Evolutionary conservation across 768 basidiomycete genomes (phyloP).

Genomic region (Lepiota brunneoincarnata): DNA sequence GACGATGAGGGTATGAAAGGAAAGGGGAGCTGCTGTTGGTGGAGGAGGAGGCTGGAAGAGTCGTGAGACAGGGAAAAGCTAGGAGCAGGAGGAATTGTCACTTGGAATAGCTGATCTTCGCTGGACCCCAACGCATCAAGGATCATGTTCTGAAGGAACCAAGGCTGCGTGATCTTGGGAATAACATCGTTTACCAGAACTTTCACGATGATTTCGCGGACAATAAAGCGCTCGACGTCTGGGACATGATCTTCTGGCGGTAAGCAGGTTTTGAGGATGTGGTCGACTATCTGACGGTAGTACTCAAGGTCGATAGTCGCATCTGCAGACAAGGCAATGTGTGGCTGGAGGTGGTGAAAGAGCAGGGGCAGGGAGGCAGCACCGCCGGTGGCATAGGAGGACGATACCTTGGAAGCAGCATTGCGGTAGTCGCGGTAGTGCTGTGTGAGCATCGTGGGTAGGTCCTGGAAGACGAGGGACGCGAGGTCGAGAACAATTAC

Average conservation of each 20-base stretch:
- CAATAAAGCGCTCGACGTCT: slow-evolving; percentile 75
- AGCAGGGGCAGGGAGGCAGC: slow-evolving; percentile 60
- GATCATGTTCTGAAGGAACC: slow-evolving; percentile 80
- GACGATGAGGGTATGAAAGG: slow-evolving; percentile 58
- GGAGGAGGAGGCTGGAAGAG: slow-evolving; percentile 22
- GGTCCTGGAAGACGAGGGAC: slow-evolving; percentile 55
- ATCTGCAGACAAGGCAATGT: slow-evolving; percentile 71
- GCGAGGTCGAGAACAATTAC: slow-evolving; percentile 53
- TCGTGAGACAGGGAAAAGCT: neutral
- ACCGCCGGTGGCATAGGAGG: slow-evolving; percentile 70
- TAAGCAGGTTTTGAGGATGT: slow-evolving; percentile 68
- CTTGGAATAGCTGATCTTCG: slow-evolving; percentile 18
- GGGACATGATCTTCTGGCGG: slow-evolving; percentile 78
- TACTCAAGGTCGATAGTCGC: slow-evolving; percentile 74
- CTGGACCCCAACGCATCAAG: slow-evolving; percentile 62
- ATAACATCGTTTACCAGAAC: slow-evolving; percentile 67
- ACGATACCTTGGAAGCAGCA: slow-evolving; percentile 56
- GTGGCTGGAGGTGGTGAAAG: slow-evolving; percentile 82
- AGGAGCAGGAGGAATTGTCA: slow-evolving; percentile 3
- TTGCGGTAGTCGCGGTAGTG: slow-evolving; percentile 80
- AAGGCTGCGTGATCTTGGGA: slow-evolving; percentile 76
- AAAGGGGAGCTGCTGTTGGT: slow-evolving; percentile 24
- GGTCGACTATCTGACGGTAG: slow-evolving; percentile 75
- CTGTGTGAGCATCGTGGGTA: slow-evolving; percentile 66
- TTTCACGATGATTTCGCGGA: slow-evolving; percentile 82